phyloP scores from a whole-genome alignment of 1,284 basidiomycete species.

The Wallemia hederae region DNA sequence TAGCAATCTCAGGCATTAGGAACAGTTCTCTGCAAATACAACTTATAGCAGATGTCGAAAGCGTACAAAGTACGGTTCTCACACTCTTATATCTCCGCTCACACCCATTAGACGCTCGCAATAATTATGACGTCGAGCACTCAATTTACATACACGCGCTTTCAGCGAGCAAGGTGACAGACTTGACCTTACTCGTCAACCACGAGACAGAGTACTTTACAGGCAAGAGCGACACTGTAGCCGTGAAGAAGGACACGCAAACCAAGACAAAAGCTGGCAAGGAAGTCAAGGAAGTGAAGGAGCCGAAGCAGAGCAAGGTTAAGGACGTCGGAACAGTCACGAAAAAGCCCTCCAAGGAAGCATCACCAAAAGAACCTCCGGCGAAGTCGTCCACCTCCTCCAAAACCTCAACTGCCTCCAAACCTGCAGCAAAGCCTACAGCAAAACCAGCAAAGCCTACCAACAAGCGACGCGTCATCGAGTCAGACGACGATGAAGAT shows the following conservation, averaged over 20 bases:
- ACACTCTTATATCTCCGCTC: not conserved
- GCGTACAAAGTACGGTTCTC: not conserved
- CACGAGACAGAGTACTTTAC: not conserved
- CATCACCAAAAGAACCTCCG: no score
- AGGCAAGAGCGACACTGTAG: not conserved
- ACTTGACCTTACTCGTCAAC: not conserved
- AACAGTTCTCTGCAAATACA: not conserved
- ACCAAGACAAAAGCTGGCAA: no score
- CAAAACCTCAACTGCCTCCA: no score
- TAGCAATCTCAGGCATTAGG: not conserved
- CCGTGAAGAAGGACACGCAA: no score
- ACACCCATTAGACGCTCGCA: not conserved
- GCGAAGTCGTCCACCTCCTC: no score
- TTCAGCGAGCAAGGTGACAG: not conserved
- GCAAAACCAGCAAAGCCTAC: not conserved
- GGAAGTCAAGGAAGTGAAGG: no score
- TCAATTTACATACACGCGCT: not conserved
- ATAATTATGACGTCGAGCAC: not conserved
- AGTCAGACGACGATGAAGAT: not conserved
- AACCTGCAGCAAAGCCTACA: not conserved
- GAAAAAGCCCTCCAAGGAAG: no score
- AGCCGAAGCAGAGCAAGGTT: no score
- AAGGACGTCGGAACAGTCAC: no score
- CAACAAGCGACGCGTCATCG: not conserved
- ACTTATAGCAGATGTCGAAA: not conserved